A percentile compares a stretch with the other conserved stretches of the same genome.
Evolutionary conservation across 2,329 filamentous ascomycete genomes (phyloP).

Genomic region (Ceratocystiopsis sp.): DNA sequence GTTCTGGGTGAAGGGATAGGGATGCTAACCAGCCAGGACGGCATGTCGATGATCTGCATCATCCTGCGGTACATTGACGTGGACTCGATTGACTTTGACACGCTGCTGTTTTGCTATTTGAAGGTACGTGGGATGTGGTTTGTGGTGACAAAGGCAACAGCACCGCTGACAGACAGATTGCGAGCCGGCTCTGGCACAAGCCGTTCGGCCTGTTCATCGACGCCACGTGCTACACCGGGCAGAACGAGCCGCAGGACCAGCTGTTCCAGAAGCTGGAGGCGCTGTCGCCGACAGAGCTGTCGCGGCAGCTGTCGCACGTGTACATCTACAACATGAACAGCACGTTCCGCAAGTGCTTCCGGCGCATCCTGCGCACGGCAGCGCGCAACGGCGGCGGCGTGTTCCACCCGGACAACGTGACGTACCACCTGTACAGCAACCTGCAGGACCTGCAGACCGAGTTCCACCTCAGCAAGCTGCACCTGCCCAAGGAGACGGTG

Average conservation of each 20-base stretch:
- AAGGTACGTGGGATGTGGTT: conserved; percentile 28
- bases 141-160: no score
- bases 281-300: conserved; percentile 44
- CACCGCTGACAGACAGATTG: conserved; percentile 29
- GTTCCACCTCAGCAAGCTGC: conserved; percentile 48
- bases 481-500: conserved; percentile 53
- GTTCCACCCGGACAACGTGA: conserved; percentile 47
- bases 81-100: conserved; percentile 48
- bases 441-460: conserved; percentile 48
- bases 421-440: conserved; percentile 49
- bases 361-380: conserved; percentile 43
- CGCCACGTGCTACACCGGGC: conserved; percentile 53
- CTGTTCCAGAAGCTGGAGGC: conserved; percentile 46
- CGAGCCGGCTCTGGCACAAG: conserved; percentile 51
- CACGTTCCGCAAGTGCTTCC: conserved; percentile 49
- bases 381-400: conserved; percentile 42
- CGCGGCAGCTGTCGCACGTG: conserved; percentile 39
- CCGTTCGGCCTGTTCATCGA: conserved; percentile 52
- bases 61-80: conserved; percentile 51
- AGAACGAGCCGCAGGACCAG: conserved; percentile 48
- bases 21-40: conserved; percentile 28
- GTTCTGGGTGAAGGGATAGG: no score
- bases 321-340: conserved; percentile 64
- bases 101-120: conserved; percentile 48
- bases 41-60: conserved; percentile 50